Evolutionary conservation across 139 green algal species (phyloP).

Genomic region (Nannochloris sp.): DNA sequence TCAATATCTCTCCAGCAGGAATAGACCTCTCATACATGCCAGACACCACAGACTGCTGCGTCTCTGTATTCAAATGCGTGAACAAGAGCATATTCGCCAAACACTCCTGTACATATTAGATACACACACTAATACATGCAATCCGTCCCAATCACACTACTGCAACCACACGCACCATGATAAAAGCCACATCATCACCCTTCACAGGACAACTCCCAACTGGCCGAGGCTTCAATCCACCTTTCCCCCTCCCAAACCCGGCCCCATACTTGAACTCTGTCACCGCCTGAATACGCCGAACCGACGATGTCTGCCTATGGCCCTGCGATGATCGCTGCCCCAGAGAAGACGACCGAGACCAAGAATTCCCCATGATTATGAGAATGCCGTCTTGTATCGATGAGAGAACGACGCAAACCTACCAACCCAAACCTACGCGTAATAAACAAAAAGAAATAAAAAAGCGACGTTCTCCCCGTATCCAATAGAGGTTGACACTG

Average conservation of each 20-base stretch:
- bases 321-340: neutral
- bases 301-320: too few relatives aligned
- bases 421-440: too few relatives aligned
- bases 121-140: neutral
- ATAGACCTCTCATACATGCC: constrained; percentile 47
- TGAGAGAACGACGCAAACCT: too few relatives aligned
- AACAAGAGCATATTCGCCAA: constrained; percentile 79
- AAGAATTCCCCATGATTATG: neutral
- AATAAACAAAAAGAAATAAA: too few relatives aligned
- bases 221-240: neutral
- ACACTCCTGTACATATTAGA: constrained; percentile 36
- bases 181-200: neutral
- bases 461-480: too few relatives aligned
- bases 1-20: constrained; percentile 74
- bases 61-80: constrained; percentile 48
- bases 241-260: neutral
- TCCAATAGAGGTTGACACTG: too few relatives aligned
- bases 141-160: neutral
- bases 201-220: neutral
- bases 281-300: too few relatives aligned
- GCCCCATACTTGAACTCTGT: too few relatives aligned
- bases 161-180: neutral
- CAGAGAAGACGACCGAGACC: neutral
- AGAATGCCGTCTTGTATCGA: neutral
- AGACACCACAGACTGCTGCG: constrained; percentile 52